Evolutionary conservation across 2,329 filamentous ascomycete genomes (phyloP).

Genomic region (Fragosphaeria purpurea): DNA sequence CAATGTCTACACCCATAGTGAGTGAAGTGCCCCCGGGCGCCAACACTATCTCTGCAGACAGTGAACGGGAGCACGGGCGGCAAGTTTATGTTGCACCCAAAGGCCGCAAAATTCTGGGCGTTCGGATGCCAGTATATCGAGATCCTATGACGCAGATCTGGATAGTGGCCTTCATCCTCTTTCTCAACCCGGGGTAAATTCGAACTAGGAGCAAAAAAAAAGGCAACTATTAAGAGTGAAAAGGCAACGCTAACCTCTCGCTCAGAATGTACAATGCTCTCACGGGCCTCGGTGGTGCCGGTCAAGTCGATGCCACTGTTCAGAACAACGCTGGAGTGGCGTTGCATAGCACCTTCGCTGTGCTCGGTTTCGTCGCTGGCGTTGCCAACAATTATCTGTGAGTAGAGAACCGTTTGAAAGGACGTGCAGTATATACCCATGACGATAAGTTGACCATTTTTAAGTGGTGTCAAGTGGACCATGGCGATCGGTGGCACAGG

Average conservation of each 20-base stretch:
- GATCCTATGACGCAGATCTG: conserved; percentile 61
- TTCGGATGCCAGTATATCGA: conserved; percentile 53
- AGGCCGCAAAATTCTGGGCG: conserved; percentile 42
- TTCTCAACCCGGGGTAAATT: conserved; percentile 8
- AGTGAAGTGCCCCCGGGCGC: too few species aligned
- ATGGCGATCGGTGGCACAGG: conserved; percentile 60
- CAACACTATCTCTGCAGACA: too few species aligned
- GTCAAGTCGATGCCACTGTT: conserved; percentile 41
- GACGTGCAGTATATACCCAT: too few species aligned
- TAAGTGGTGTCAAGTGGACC: conserved; percentile 48
- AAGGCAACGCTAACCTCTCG: too few species aligned
- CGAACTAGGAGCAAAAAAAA: too few species aligned
- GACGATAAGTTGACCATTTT: too few species aligned
- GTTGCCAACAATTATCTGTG: conserved; percentile 53
- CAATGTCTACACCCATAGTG: too few species aligned
- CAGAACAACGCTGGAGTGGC: conserved; percentile 58
- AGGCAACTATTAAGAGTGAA: too few species aligned
- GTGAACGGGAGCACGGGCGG: neutral
- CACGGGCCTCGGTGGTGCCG: conserved; percentile 49
- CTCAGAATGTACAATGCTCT: conserved; percentile 54
- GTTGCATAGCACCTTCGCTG: conserved; percentile 61
- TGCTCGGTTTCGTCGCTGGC: conserved; percentile 58
- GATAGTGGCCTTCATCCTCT: conserved; percentile 42
- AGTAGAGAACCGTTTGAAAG: too few species aligned
- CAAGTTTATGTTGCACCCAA: conserved; percentile 23